Evolutionary conservation across 2,329 filamentous ascomycete genomes (phyloP).

Genomic region (Phoma herbarum): DNA sequence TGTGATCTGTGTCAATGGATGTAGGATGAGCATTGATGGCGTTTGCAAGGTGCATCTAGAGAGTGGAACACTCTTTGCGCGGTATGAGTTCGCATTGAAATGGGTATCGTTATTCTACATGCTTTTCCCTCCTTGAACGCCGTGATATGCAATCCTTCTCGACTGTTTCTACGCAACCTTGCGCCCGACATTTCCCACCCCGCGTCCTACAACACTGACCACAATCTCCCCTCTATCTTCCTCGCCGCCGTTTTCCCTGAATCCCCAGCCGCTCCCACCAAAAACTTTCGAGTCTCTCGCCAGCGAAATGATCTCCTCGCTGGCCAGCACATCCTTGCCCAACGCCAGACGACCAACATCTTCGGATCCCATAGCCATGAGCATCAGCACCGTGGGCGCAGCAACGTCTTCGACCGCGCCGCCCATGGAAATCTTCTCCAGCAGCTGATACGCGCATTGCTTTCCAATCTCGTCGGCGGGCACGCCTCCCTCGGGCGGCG

Average conservation of each 20-base stretch:
- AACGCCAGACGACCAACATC: conserved; percentile 89
- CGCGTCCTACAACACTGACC: conserved; percentile 89
- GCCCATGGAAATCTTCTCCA: conserved; percentile 82
- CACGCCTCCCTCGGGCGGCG: conserved; percentile 78
- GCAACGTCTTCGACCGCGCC: conserved; percentile 81
- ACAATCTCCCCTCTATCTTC: conserved; percentile 72
- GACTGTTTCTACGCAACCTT: conserved; percentile 71
- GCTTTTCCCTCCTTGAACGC: conserved; percentile 19
- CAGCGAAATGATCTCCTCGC: conserved; percentile 79
- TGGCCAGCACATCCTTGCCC: conserved; percentile 81
- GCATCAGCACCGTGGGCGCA: conserved; percentile 76
- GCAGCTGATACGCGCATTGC: conserved; percentile 84
- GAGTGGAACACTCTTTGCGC: background rate
- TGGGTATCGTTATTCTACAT: conserved; percentile 23
- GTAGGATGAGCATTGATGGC: conserved; percentile 27
- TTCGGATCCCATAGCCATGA: conserved; percentile 98
- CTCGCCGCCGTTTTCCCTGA: conserved; percentile 66
- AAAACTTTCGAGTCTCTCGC: conserved; percentile 89
- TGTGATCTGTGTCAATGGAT: background rate
- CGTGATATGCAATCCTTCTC: conserved; percentile 1
- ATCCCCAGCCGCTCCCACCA: conserved; percentile 88
- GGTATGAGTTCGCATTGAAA: conserved; percentile 17
- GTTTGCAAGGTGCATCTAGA: conserved; percentile 9
- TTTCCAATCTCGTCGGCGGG: conserved; percentile 91
- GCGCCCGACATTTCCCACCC: conserved; percentile 92